Conservation (phyloP, 1,284 basidiomycete species). For the Pseudozyma flocculosa region DNA sequence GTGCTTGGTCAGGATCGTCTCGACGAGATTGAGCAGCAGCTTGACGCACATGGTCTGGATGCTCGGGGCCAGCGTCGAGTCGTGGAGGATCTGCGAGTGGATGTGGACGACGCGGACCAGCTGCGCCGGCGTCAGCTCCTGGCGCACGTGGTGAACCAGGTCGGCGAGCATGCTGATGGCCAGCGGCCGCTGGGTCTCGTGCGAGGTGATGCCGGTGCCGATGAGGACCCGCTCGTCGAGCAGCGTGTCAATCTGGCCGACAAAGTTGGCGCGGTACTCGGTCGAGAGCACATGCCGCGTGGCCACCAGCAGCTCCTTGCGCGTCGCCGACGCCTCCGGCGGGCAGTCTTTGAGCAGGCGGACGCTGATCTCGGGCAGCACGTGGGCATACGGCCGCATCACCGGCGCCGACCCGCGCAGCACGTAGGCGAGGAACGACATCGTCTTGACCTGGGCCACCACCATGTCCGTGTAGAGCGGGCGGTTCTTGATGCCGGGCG, state of each 20-base stretch:
- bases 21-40: constrained; percentile 85
- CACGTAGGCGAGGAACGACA: constrained; percentile 91
- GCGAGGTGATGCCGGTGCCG: constrained; percentile 74
- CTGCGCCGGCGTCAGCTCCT: constrained; percentile 77
- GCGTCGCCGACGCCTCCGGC: constrained; percentile 72
- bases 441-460: constrained; percentile 78
- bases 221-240: constrained; percentile 89
- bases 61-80: constrained; percentile 75
- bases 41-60: constrained; percentile 92
- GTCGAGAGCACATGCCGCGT: constrained; percentile 86
- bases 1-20: constrained; percentile 67
- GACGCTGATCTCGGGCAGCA: constrained; percentile 76
- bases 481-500: constrained; percentile 68
- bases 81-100: constrained; percentile 86
- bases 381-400: constrained; percentile 76
- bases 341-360: constrained; percentile 93
- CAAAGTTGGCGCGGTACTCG: constrained; percentile 75
- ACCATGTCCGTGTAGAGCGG: constrained; percentile 84
- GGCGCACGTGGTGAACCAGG: constrained; percentile 85
- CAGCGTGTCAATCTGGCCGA: constrained; percentile 84
- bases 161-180: constrained; percentile 90
- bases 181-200: constrained; percentile 75
- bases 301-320: constrained; percentile 85
- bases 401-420: constrained; percentile 73
- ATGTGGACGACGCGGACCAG: constrained; percentile 78